Percentiles rank a stretch among this genome's conserved stretches.
Conservation (phyloP, 495 filamentous ascomycete species). For the Xanthoparmelia taractica region DNA sequence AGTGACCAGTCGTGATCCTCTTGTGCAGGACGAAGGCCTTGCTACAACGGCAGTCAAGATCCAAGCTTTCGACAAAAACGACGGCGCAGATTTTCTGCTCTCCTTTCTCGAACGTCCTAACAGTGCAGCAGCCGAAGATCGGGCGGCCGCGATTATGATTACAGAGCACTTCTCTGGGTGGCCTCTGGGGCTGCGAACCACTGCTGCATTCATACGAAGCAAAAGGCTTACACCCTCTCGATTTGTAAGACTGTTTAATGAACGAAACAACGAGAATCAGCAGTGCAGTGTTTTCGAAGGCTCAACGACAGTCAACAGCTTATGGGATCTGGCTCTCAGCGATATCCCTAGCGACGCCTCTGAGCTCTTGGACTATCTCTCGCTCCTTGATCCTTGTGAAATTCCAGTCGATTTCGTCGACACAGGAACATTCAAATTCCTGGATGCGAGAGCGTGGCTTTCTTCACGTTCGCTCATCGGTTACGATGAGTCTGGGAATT, state of each 20-base stretch:
- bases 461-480: conserved; percentile 2
- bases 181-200: background rate
- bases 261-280: background rate
- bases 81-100: conserved; percentile 7
- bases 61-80: background rate
- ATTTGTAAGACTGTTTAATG: conserved; percentile 1
- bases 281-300: background rate
- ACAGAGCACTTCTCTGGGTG: background rate
- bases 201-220: background rate
- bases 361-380: background rate
- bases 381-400: background rate
- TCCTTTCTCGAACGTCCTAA: conserved; percentile 4
- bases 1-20: conserved; percentile 7
- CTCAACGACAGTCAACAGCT: background rate
- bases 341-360: background rate
- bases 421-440: background rate
- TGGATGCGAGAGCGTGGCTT: background rate
- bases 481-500: background rate
- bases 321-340: background rate
- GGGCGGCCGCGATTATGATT: background rate
- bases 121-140: conserved; percentile 4
- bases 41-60: background rate
- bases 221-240: conserved; percentile 4
- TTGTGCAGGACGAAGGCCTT: background rate
- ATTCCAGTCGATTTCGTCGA: conserved; percentile 2